Evolutionary conservation across 306 rosid species (phyloP), one percentile per base, ranked within the genome.

Genomic region (Dalbergia oliveri): DNA sequence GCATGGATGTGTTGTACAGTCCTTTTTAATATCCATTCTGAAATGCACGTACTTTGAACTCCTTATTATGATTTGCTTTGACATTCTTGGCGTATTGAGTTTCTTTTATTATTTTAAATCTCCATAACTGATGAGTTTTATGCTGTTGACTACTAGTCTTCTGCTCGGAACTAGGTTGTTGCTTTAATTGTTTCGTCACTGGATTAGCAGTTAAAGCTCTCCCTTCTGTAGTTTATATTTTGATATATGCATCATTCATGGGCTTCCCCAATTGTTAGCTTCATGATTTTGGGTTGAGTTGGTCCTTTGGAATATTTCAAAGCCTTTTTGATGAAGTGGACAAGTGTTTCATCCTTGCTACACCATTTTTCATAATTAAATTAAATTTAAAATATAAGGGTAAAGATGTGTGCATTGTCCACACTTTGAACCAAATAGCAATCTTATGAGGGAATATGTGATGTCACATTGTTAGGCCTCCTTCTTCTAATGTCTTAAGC

Each of bases 31-130:
- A 33, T 79, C 60, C 69, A 64, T 75, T 18, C 84, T 47, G 57
- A 64, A 65, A 31, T 66, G 70, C 73, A 69, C 49, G 33, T 83
- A 26, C 33, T 78, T 71, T 81, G 51, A 73, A 51, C 76, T 60
- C 60, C 44, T 26, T 51, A 69, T 34, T 64, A 23, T 57, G 67
- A 69, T 85, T 51, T 68, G 15, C 49, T 68, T 49, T 47, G 14
- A 49, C 63, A 57, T 62, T 71, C 12, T 16, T 54, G 64, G 67
- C 31, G 26, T 54, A 19, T 71, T 39, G 11, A 75, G 58, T 71
- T 73, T 67, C 35, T 67, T 26, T 73, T 76, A 19, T 16, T 65
- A 73, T 79, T 80, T 37, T 59, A 34, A 69, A 83, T 65, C 16
- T 45, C 54, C 41, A 13, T 37, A 35, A 14, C 34, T 50, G 79